Percentiles rank a stretch among this genome's conserved stretches.
These are phyloP conservation scores for Schizothecium vesticola DNA, from an alignment of 495 filamentous ascomycete genomes.

Conservation along the genomic window DNA sequence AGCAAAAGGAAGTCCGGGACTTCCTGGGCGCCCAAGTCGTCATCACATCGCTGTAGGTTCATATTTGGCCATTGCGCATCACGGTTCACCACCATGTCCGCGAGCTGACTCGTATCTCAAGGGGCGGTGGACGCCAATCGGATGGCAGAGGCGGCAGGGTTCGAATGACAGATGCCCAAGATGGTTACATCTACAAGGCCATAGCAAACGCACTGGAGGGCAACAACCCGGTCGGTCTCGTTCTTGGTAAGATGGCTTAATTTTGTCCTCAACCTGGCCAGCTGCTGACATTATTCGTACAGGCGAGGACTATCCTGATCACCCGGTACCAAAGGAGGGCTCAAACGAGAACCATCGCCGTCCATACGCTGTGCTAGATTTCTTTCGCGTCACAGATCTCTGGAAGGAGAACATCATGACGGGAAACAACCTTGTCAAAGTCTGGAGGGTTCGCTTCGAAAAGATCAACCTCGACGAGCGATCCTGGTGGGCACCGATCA, in stretches of 20 bases:
- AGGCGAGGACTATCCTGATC: constrained; percentile 20
- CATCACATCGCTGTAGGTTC: constrained; percentile 59
- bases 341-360: constrained; percentile 43
- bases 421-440: constrained; percentile 28
- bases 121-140: constrained; percentile 49
- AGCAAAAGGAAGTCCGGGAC: constrained; percentile 49
- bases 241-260: constrained; percentile 49
- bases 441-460: constrained; percentile 62
- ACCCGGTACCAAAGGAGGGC: constrained; percentile 22
- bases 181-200: constrained; percentile 18
- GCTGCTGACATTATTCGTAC: neutral
- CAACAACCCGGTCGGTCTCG: constrained; percentile 47
- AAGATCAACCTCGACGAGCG: constrained; percentile 53
- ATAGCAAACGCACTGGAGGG: constrained; percentile 33
- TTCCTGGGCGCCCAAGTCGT: constrained; percentile 60
- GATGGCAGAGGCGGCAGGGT: constrained; percentile 38
- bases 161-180: constrained; percentile 37
- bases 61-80: neutral
- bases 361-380: constrained; percentile 66
- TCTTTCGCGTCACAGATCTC: constrained; percentile 64
- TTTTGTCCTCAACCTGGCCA: neutral
- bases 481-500: constrained; percentile 61
- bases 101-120: constrained; percentile 4
- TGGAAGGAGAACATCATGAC: constrained; percentile 58
- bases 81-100: neutral